Evolutionary conservation across 441 rosid genomes (phyloP).

Genomic region (Bruguiera hainesii): DNA sequence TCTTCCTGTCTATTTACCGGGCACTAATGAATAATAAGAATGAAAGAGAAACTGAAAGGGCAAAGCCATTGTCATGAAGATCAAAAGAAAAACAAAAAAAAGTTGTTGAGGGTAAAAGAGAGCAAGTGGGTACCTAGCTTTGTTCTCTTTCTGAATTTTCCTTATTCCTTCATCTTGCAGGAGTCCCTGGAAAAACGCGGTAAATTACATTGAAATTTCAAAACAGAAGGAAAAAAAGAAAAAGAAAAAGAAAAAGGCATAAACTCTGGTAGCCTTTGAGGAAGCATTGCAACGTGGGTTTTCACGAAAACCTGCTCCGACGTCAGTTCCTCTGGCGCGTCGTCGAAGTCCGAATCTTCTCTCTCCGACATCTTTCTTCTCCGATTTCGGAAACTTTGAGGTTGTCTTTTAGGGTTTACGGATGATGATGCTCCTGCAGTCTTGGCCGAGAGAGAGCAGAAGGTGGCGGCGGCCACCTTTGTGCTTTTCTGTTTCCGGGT

Average conservation of each 20-base stretch:
- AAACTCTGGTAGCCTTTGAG: too few relatives aligned
- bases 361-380: conserved; percentile 35
- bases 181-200: conserved; percentile 41
- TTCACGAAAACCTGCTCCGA: conserved; percentile 55
- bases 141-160: conserved; percentile 56
- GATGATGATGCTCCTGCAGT: too few relatives aligned
- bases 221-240: not conserved
- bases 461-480: too few relatives aligned
- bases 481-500: too few relatives aligned
- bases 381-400: not conserved
- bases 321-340: conserved; percentile 79
- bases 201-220: not conserved
- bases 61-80: not conserved
- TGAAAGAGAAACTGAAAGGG: too few relatives aligned
- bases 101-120: not conserved
- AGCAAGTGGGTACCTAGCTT: conserved; percentile 43
- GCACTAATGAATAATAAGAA: too few relatives aligned
- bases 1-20: too few relatives aligned
- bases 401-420: conserved; percentile 26
- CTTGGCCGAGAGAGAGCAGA: too few relatives aligned
- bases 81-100: not conserved
- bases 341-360: conserved; percentile 56
- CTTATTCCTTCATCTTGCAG: conserved; percentile 56
- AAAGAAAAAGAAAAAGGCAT: not conserved
- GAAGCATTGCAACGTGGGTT: not conserved